Conservation (phyloP, 139 green algal species). For the Picochlorum costavermella region DNA sequence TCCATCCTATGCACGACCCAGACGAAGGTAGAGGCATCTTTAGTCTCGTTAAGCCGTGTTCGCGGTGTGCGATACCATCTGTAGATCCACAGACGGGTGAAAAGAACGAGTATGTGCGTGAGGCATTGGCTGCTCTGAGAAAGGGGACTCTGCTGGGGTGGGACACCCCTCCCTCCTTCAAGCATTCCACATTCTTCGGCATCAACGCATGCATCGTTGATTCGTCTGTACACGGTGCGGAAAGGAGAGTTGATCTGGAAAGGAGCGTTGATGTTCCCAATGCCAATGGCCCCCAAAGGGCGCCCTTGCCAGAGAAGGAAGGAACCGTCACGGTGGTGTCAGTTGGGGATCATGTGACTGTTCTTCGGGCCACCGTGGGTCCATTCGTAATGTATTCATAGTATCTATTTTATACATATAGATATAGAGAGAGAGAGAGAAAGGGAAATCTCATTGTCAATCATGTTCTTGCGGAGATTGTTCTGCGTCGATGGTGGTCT, state of each 20-base stretch:
- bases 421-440: too few species aligned
- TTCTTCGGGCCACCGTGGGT: too few species aligned
- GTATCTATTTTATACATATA: too few species aligned
- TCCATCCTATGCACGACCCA: not conserved
- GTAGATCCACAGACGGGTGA: conserved; percentile 57
- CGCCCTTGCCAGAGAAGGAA: too few species aligned
- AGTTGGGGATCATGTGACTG: not conserved
- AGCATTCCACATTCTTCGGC: conserved; percentile 38
- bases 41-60: conserved; percentile 55
- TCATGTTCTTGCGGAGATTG: not conserved
- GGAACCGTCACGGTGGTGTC: conserved; percentile 2
- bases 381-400: too few species aligned
- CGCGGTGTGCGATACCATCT: conserved; percentile 55
- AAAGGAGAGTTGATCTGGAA: too few species aligned
- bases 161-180: conserved; percentile 9
- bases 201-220: not conserved
- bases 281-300: too few species aligned
- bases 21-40: conserved; percentile 18
- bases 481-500: not conserved
- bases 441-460: too few species aligned
- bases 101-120: conserved; percentile 48
- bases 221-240: too few species aligned
- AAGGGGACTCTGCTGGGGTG: conserved; percentile 35
- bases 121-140: conserved; percentile 32
- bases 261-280: too few species aligned